These are phyloP conservation scores for Aspergillaceae sp. DNA, from an alignment of 2,329 filamentous ascomycete genomes.

Conservation along the genomic window DNA sequence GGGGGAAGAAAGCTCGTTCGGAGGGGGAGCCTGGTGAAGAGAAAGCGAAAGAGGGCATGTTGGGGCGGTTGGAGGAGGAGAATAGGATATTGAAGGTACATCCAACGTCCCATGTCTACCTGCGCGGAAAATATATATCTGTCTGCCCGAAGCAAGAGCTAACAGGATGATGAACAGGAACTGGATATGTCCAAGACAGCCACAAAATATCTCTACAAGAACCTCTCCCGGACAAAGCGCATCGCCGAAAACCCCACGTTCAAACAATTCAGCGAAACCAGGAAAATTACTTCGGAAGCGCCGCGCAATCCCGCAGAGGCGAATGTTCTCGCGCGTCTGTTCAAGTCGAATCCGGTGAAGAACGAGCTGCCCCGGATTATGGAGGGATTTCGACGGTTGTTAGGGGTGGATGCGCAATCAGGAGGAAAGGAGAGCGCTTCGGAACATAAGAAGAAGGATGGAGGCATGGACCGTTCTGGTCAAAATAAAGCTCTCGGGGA, in stretches of 20 bases:
- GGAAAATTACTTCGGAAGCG: conserved; percentile 29
- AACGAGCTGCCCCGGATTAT: conserved; percentile 44
- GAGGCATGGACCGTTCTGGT: background rate
- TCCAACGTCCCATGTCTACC: background rate
- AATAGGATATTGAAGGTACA: conserved; percentile 49
- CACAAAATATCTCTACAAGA: conserved; percentile 49
- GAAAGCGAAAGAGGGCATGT: conserved; percentile 33
- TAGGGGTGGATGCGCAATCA: conserved; percentile 25
- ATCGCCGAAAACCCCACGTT: conserved; percentile 45
- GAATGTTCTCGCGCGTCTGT: conserved; percentile 53
- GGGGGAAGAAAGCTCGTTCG: conserved; percentile 44
- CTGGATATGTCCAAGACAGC: conserved; percentile 45
- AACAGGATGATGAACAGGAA: conserved; percentile 22
- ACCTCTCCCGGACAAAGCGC: conserved; percentile 49
- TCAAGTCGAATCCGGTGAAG: conserved; percentile 52
- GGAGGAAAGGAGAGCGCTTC: conserved; percentile 9
- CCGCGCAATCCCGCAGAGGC: conserved; percentile 40
- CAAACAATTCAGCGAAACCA: conserved; percentile 30
- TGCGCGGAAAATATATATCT: too few relatives aligned
- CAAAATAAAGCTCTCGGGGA: too few relatives aligned
- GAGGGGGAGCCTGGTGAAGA: conserved; percentile 11
- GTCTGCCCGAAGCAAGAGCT: too few relatives aligned
- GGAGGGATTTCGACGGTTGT: conserved; percentile 29
- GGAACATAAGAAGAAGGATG: conserved; percentile 6
- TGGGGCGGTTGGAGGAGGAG: conserved; percentile 45